Evolutionary conservation across 1,284 basidiomycete species (phyloP), one percentile per base, ranked within the genome.

Genomic region (Coniophora puteana): DNA sequence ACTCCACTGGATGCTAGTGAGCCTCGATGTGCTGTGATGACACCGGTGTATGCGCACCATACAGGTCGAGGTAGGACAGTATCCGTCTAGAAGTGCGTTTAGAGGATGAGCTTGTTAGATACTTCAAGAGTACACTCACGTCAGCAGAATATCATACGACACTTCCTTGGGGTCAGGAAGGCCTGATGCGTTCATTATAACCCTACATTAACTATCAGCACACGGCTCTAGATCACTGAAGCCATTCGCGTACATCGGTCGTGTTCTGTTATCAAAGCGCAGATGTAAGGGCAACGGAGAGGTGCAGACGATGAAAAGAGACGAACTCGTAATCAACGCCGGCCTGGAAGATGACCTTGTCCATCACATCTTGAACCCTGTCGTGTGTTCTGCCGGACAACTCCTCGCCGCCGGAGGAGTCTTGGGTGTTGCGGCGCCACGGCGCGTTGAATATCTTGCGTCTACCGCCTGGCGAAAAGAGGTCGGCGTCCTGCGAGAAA

Each of bases 311-410:
- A 36, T 39, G 37, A 24, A 37, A 40, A 34, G 20, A n/a, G 12
- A 66, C 73, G 52, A 53, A 90, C 86, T 91, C 89, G 53, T 79
- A 90, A 63, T 92, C 89, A 41, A 92, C 85, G 2, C 89, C 89
- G 27, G 89, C 89, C 57, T 91, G 89, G 51, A 88, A 90, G 38
- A 92, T 88, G 64, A 91, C 69, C 55, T 69, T 78, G 25, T 66
- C 59, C 65, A 91, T 78, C 26, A 85, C 75, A 14, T 82, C 74
- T 54, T 86, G 78, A 13, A 85, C 62, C 43, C 65, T 65, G 38
- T 74, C 76, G 34, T 66, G 62, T n/a, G n/a, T n/a, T n/a, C n/a
- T n/a, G 45, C 56, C 59, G 28, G 66, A 69, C 45, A 62, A 55
- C 4, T 50, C 46, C 27, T 58, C 58, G 34, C 36, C 14, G 32